These are phyloP conservation scores for Laguncularia racemosa DNA, from an alignment of 345 rosid genomes.

Conservation along the genomic window DNA sequence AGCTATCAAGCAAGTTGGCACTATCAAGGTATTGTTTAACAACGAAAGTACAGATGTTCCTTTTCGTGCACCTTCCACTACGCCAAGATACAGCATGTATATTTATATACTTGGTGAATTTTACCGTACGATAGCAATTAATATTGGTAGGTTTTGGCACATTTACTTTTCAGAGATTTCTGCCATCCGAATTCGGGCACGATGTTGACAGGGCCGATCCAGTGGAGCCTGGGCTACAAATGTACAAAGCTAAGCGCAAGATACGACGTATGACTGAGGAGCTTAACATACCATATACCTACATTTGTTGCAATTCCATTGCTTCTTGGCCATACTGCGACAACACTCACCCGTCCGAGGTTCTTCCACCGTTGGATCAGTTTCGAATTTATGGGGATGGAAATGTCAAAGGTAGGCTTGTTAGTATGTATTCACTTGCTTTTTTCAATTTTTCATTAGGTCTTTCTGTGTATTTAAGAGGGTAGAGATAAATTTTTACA, in stretches of 20 bases:
- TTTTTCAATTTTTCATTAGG: not conserved
- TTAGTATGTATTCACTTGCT: not conserved
- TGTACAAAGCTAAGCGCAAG: conserved; percentile 48
- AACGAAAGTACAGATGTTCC: no score
- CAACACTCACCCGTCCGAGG: conserved; percentile 55
- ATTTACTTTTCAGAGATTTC: conserved; percentile 35
- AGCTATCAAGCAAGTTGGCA: conserved; percentile 48
- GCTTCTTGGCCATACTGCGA: conserved; percentile 75
- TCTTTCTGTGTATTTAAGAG: no score
- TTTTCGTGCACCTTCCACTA: no score
- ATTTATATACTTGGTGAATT: not conserved
- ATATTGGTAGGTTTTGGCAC: not conserved
- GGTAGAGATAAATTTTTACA: no score
- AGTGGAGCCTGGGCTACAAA: conserved; percentile 46
- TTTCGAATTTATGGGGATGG: conserved; percentile 69
- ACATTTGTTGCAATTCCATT: conserved; percentile 70
- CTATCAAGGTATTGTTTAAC: conserved; percentile 36
- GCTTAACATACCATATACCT: conserved; percentile 35
- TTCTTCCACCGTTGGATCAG: conserved; percentile 54
- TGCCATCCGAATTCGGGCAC: conserved; percentile 77
- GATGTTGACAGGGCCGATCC: conserved; percentile 59
- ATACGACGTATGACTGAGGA: conserved; percentile 38
- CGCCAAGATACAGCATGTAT: no score
- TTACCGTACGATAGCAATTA: not conserved
- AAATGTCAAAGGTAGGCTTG: conserved; percentile 41